Conservation (phyloP, 148 eudicot genomes). For the Silene uniflora region DNA sequence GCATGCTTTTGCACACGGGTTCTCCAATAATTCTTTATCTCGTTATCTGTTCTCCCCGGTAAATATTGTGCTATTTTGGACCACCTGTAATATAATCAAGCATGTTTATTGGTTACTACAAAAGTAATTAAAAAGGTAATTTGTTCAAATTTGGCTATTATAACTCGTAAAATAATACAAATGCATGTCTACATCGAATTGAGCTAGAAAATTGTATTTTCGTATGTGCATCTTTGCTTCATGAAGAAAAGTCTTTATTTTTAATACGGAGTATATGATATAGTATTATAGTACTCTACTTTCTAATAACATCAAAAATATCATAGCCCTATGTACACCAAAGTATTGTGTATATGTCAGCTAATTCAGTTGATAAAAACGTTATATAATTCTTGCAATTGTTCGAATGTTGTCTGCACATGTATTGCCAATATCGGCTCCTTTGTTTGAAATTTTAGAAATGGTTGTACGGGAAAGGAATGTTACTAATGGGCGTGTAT, state of each 20-base stretch:
- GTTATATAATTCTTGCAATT: too few relatives aligned
- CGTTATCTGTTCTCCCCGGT: conserved; percentile 70
- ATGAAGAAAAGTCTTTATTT: background rate
- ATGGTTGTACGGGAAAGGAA: background rate
- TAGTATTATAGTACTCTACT: too few relatives aligned
- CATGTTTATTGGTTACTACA: background rate
- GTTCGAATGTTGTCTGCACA: too few relatives aligned
- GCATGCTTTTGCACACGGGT: conserved; percentile 61
- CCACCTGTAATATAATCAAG: conserved; percentile 38
- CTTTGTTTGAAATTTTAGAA: too few relatives aligned
- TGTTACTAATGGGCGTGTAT: conserved; percentile 59
- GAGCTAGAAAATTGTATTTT: background rate
- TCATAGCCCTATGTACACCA: too few relatives aligned
- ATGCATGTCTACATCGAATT: conserved; percentile 9
- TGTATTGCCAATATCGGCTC: background rate
- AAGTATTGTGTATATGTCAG: too few relatives aligned
- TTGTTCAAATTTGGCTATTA: too few relatives aligned
- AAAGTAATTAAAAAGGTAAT: too few relatives aligned
- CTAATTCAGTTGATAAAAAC: too few relatives aligned
- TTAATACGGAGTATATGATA: background rate
- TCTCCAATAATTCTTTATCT: conserved; percentile 65
- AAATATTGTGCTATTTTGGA: conserved; percentile 55
- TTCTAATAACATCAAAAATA: too few relatives aligned
- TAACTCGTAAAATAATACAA: background rate
- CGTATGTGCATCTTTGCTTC: background rate